phyloP scores from a whole-genome alignment of 2,329 filamentous ascomycete genomes.

The Cercospora sp. region DNA sequence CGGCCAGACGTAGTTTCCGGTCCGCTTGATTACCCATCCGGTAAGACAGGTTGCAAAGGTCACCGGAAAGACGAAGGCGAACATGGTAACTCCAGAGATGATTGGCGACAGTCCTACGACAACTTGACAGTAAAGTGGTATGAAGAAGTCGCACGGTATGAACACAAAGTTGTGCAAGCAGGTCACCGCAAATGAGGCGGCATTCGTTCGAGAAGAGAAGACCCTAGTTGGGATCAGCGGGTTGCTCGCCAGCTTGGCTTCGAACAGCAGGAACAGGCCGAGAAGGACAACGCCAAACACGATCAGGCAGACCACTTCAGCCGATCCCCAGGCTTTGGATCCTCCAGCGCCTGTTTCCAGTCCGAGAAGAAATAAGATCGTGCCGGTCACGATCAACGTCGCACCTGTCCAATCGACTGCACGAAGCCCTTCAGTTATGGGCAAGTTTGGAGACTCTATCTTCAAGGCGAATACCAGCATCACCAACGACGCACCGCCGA shows the following conservation, averaged over 20 bases:
- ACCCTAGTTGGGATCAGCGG: slow-evolving; percentile 69
- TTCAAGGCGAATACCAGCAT: slow-evolving; percentile 63
- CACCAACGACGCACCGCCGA: slow-evolving; percentile 59
- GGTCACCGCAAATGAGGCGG: slow-evolving; percentile 55
- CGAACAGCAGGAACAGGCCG: slow-evolving; percentile 59
- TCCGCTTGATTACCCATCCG: slow-evolving; percentile 53
- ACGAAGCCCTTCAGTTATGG: slow-evolving; percentile 60
- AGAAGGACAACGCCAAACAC: slow-evolving; percentile 53
- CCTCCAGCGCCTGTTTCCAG: slow-evolving; percentile 55
- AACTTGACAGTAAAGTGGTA: slow-evolving; percentile 73
- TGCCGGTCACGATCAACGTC: slow-evolving; percentile 48
- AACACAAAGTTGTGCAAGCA: slow-evolving; percentile 57
- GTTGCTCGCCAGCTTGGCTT: slow-evolving; percentile 63
- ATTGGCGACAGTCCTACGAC: slow-evolving; percentile 63
- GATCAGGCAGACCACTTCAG: slow-evolving; percentile 57
- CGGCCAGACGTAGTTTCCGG: slow-evolving; percentile 51
- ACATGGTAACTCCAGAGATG: slow-evolving; percentile 59
- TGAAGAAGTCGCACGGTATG: slow-evolving; percentile 67
- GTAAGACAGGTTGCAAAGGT: slow-evolving; percentile 48
- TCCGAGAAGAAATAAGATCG: slow-evolving; percentile 55
- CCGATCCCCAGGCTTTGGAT: slow-evolving; percentile 54
- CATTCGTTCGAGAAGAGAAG: slow-evolving; percentile 59
- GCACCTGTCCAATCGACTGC: slow-evolving; percentile 65
- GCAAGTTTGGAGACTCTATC: slow-evolving; percentile 64
- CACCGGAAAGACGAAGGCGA: slow-evolving; percentile 57